Evolutionary conservation across 495 filamentous ascomycete genomes (phyloP).

Genomic region (Pseudotulostoma volvatum): DNA sequence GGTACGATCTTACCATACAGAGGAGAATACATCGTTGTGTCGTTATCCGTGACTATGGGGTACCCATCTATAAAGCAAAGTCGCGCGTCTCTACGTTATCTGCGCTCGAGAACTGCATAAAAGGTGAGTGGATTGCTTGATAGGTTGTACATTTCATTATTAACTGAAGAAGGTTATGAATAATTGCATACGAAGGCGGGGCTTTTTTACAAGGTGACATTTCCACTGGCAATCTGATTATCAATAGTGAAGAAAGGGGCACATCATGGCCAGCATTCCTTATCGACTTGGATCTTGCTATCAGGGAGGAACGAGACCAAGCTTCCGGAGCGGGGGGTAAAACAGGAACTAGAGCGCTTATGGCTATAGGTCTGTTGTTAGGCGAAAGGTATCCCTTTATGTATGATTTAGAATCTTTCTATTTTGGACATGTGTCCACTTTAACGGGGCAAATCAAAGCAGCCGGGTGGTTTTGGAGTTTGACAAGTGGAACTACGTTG

Average conservation of each 20-base stretch:
- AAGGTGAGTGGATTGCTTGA: conserved; percentile 4
- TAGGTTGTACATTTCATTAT: too few species aligned
- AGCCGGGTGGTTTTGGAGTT: conserved; percentile 8
- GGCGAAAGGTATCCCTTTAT: conserved; percentile 13
- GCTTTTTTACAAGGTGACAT: conserved; percentile 22
- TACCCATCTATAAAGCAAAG: conserved; percentile 27
- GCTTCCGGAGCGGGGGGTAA: conserved; percentile 12
- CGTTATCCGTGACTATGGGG: conserved; percentile 23
- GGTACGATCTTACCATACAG: conserved; percentile 1
- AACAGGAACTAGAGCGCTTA: conserved; percentile 21
- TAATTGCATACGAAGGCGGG: conserved; percentile 8
- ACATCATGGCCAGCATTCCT: conserved; percentile 14
- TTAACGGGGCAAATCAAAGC: conserved; percentile 11
- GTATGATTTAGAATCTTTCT: conserved; percentile 34
- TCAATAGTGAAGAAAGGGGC: conserved; percentile 18
- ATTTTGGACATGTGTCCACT: conserved; percentile 33
- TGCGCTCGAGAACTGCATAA: conserved; percentile 13
- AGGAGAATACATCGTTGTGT: conserved; percentile 29
- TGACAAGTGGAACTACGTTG: conserved; percentile 14
- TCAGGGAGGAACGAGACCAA: conserved; percentile 8
- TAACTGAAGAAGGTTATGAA: conserved; percentile 6
- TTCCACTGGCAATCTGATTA: conserved; percentile 21
- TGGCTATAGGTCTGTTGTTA: conserved; percentile 14
- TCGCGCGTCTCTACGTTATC: conserved; percentile 17
- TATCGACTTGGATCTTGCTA: conserved; percentile 21